A percentile compares a stretch with the other conserved stretches of the same genome.
phyloP scores from a whole-genome alignment of 2,329 filamentous ascomycete genomes.

The Fusarium vanettenii region DNA sequence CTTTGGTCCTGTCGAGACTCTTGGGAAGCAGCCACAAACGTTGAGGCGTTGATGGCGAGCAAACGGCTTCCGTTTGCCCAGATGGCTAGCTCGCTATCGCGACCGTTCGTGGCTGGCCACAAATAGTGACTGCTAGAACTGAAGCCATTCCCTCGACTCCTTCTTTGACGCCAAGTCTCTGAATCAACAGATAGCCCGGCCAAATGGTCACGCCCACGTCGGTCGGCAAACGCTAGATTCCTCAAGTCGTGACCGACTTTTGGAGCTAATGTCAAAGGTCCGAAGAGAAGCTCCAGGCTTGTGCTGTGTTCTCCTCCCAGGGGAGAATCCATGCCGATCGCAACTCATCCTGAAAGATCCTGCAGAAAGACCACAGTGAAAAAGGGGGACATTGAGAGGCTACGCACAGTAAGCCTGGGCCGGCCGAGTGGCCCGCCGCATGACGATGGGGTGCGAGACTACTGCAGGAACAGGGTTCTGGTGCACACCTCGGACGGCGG shows the following conservation, averaged over 20 bases:
- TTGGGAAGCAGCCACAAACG: conserved; percentile 26
- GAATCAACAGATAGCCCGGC: background rate
- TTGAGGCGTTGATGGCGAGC: conserved; percentile 32
- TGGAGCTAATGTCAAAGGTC: conserved; percentile 14
- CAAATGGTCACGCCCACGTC: background rate
- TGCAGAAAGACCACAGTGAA: conserved; percentile 11
- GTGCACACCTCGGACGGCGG: conserved; percentile 24
- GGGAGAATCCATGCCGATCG: conserved; percentile 20
- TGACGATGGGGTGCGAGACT: conserved; percentile 41
- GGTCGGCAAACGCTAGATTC: conserved; percentile 15
- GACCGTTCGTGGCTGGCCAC: conserved; percentile 6
- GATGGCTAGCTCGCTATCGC: background rate
- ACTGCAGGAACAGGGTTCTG: conserved; percentile 45
- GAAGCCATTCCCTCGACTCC: background rate
- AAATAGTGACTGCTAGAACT: conserved; percentile 5
- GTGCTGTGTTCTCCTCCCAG: conserved; percentile 6
- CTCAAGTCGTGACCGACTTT: conserved; percentile 17
- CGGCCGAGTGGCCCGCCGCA: conserved; percentile 34
- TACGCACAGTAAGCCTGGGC: conserved; percentile 24
- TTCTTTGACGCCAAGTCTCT: background rate
- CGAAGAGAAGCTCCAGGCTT: conserved; percentile 7
- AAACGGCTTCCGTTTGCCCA: background rate
- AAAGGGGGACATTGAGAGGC: conserved; percentile 20
- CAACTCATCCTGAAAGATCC: conserved; percentile 7
- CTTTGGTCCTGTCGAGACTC: conserved; percentile 19